Evolutionary conservation across 768 basidiomycete species (phyloP), one percentile per base, ranked within the genome.

Genomic region (Clathrus columnatus): DNA sequence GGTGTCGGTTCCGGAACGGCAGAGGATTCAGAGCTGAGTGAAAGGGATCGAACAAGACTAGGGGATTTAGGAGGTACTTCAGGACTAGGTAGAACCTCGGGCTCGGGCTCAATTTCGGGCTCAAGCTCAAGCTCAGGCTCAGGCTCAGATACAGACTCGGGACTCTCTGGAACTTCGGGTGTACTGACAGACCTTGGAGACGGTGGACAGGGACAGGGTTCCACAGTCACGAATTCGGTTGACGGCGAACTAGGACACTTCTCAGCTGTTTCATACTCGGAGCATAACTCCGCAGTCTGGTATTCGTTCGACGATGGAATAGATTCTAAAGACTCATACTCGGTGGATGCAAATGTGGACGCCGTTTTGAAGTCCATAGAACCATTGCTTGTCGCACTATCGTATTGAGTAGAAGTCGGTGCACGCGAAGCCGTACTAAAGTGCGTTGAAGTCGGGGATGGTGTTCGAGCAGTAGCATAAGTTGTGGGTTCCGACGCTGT

Each of bases 181-280:
- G 20, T 26, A 30, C 49, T 50, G 18, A 30, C 21, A 4, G 49
- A 50, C 30, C 7, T 20, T 4, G 49, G 66, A 47, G 69, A 67
- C n/a, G 71, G 68, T 17, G 46, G 71, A 67, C 14, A 72, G 69
- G 18, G 70, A 70, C 58, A 51, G 62, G 61, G 69, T n/a, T 75
- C 69, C 36, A 72, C 82, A 18, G 80, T 83, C 27, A 70, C 66
- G 57, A 78, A 86, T 48, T 76, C 72, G 0, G 74, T 73, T n/a
- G 70, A 63, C 5, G 73, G 64, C 60, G 71, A 62, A 26, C 69
- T 69, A 20, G 57, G 36, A 49, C 57, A 57, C 43, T 45, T 53
- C 21, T 63, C 62, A 8, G 68, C 71, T 0, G 70, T 72, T 54
- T 65, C 63, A 82, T 82, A 58, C 83, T 83, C 3, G 77, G 74